phyloP scores from a whole-genome alignment of 306 rosid species.

The Cucumis hystrix region DNA sequence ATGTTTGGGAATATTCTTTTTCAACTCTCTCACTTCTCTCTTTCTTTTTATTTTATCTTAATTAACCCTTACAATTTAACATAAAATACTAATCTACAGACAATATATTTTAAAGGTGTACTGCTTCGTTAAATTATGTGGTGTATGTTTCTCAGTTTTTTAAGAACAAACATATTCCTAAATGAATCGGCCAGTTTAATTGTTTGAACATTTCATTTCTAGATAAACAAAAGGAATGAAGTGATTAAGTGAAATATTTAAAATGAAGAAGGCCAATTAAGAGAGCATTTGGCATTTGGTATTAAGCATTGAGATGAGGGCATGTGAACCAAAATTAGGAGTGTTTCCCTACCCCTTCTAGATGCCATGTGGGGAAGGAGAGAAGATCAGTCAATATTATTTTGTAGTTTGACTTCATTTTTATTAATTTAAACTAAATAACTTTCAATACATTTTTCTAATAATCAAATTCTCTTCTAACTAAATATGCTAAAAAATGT shows the following conservation, averaged over 20 bases:
- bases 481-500: too few relatives aligned
- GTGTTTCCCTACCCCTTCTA: neutral
- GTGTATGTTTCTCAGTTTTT: too few relatives aligned
- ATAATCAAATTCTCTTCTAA: too few relatives aligned
- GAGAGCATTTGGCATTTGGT: neutral
- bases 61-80: too few relatives aligned
- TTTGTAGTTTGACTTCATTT: neutral
- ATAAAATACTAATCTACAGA: too few relatives aligned
- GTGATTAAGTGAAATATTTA: neutral
- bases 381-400: neutral
- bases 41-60: neutral
- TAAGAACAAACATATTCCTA: too few relatives aligned
- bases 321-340: slow-evolving; percentile 2
- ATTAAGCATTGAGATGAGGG: neutral
- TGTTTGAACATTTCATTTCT: neutral
- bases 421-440: neutral
- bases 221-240: neutral
- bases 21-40: neutral
- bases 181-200: too few relatives aligned
- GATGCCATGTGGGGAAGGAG: slow-evolving; percentile 1
- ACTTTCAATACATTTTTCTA: neutral
- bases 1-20: neutral
- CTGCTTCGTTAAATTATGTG: too few relatives aligned
- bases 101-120: too few relatives aligned
- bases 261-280: neutral